Evolutionary conservation across 1,139 yeast genomes (phyloP).

Genomic region (Nakaseomyces delphensis): DNA sequence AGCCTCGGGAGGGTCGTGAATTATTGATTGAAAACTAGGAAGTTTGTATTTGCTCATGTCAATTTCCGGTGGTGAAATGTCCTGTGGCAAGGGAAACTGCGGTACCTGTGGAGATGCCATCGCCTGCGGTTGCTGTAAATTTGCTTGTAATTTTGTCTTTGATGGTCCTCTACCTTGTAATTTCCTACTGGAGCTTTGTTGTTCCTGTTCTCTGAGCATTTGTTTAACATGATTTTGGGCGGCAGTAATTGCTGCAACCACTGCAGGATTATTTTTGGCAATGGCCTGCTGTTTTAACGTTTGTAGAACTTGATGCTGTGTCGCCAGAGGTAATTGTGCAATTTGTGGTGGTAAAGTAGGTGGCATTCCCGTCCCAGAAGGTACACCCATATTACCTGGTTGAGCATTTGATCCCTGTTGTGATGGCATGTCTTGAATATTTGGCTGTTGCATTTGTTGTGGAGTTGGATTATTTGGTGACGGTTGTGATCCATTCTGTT

Average conservation of each 20-base stretch:
- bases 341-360: constrained; percentile 30
- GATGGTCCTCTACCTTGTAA: constrained; percentile 10
- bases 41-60: constrained; percentile 23
- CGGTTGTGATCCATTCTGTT: neutral
- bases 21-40: constrained; percentile 26
- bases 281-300: constrained; percentile 29
- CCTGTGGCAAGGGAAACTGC: constrained; percentile 11
- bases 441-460: neutral
- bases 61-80: constrained; percentile 4
- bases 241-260: constrained; percentile 35
- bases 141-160: constrained; percentile 8
- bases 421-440: neutral
- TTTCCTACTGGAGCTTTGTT: constrained; percentile 21
- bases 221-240: constrained; percentile 32
- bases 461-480: neutral
- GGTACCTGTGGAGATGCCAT: constrained; percentile 16
- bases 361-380: constrained; percentile 12
- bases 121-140: constrained; percentile 9
- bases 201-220: constrained; percentile 29
- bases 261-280: constrained; percentile 28
- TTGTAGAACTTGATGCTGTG: constrained; percentile 28
- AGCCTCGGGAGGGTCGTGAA: constrained; percentile 27
- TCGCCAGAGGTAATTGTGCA: constrained; percentile 29
- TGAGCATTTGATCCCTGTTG: neutral
- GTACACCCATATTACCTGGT: constrained; percentile 11